Evolutionary conservation across 2,329 filamentous ascomycete species (phyloP), one percentile per base, ranked within the genome.

Genomic region (Colletotrichum trifolii): DNA sequence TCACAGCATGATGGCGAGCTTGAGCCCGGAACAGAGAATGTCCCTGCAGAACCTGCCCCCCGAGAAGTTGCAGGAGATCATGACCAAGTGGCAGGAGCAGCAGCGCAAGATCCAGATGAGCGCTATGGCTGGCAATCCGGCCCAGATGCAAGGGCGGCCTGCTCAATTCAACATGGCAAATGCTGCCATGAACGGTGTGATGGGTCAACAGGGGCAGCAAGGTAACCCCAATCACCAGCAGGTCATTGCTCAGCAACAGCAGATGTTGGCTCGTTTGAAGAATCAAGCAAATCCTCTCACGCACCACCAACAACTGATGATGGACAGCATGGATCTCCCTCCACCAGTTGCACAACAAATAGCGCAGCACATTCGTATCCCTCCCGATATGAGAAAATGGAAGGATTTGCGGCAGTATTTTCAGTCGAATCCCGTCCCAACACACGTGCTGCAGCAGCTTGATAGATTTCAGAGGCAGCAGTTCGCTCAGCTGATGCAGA

Each of bases 1-100:
- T 66, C 76, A 78, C 42, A 73, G 69, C 9, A 80, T 85, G 73
- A 68, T 85, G 25, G 71, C 75, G 38, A 79, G 75, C 48, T 80
- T 89, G 76, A 73, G 73, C 1, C 74, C 75, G 0, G 84, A 87
- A 13, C 79, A 83, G 54, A 79, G 82, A 36, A 75, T 80, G 43
- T 73, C 77, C 1, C 73, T 88, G 8, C 75, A 77, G 40, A 71
- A 66, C 10, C 66, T 87, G 49, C 77, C 83, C 0, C 78, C 77
- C 0, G 83, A 86, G 2, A 85, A 85, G 72, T 71, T 86, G 10
- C 80, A 81, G 33, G 85, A 88, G 45, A 71, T 86, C 56, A 76
- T 88, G 53, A 73, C 76, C 15, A 83, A 79, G 66, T 87, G 83
- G 83, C 76, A 83, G 64, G 76, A 73, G 45, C 70, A 73, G 55